Evolutionary conservation across 164 flowering plant species (phyloP).

Genomic region (Tetracentron sinense): DNA sequence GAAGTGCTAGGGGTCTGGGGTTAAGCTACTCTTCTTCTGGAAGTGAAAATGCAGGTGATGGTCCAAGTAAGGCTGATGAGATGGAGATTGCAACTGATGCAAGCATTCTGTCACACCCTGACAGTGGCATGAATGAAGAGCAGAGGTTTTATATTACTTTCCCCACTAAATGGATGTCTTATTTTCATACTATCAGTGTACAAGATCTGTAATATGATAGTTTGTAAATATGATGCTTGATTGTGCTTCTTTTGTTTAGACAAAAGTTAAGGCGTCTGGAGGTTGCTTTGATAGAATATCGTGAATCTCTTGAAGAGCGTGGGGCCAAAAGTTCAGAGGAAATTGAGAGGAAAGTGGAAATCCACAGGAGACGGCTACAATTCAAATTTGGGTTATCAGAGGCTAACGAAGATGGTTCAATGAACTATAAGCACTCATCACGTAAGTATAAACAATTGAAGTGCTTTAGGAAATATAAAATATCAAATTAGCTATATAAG

Average conservation of each 20-base stretch:
- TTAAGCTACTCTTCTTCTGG: constrained; percentile 94
- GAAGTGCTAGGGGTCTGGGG: constrained; percentile 51
- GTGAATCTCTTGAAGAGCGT: constrained; percentile 87
- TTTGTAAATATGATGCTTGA: constrained; percentile 4
- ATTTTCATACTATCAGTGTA: background rate
- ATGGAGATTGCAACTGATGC: constrained; percentile 44
- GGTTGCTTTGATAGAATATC: constrained; percentile 86
- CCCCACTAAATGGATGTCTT: background rate
- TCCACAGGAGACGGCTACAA: constrained; percentile 54
- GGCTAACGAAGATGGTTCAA: constrained; percentile 40
- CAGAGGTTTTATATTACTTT: constrained; percentile 49
- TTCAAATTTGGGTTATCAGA: constrained; percentile 69
- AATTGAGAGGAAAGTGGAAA: constrained; percentile 80
- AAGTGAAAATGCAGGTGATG: constrained; percentile 78
- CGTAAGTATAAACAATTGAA: constrained; percentile 6
- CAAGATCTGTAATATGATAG: background rate
- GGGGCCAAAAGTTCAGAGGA: constrained; percentile 75
- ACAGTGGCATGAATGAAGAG: constrained; percentile 73
- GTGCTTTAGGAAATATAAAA: constrained; percentile 3
- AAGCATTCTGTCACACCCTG: constrained; percentile 44
- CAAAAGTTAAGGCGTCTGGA: constrained; percentile 89
- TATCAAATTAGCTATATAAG: background rate
- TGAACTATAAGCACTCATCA: constrained; percentile 41
- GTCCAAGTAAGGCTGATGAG: constrained; percentile 41
- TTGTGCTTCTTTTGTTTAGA: constrained; percentile 35